Percentiles rank a stretch among this genome's conserved stretches.
Evolutionary conservation across 257 asterid genomes (phyloP).

Genomic region (Gynochthodes officinalis): DNA sequence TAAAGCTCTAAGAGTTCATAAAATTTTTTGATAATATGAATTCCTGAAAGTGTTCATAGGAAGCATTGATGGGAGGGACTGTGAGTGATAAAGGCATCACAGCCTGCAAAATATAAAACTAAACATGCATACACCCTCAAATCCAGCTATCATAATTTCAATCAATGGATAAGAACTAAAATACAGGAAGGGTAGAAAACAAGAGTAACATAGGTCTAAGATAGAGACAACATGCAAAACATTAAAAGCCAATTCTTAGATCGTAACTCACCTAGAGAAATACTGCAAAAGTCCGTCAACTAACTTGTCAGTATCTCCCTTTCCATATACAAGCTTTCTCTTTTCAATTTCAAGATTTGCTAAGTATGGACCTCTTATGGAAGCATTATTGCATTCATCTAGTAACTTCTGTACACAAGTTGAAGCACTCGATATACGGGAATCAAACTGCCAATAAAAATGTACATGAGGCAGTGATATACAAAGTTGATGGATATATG

Average conservation of each 20-base stretch:
- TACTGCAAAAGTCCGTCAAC: constrained; percentile 60
- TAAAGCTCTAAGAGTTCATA: background rate
- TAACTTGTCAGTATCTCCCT: constrained; percentile 58
- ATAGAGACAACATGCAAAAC: constrained; percentile 9
- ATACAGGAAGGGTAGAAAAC: background rate
- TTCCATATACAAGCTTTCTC: constrained; percentile 62
- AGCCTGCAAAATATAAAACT: constrained; percentile 4
- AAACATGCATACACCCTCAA: background rate
- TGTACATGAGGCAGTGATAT: constrained; percentile 27
- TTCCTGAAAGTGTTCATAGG: background rate
- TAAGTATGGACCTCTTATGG: constrained; percentile 74
- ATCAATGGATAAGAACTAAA: background rate
- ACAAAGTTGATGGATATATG: constrained; percentile 7
- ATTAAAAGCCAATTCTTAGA: background rate
- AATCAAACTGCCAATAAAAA: constrained; percentile 66
- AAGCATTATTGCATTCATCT: constrained; percentile 35
- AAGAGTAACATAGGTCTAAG: background rate
- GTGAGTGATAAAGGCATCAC: background rate
- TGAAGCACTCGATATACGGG: constrained; percentile 66
- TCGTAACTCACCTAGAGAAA: constrained; percentile 53
- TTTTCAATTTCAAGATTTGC: constrained; percentile 85
- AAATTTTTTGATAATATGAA: background rate
- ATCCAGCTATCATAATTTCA: background rate
- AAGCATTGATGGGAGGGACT: background rate
- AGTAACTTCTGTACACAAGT: constrained; percentile 53